phyloP scores from a whole-genome alignment of 2,329 filamentous ascomycete species.

The Aureobasidium sp. region DNA sequence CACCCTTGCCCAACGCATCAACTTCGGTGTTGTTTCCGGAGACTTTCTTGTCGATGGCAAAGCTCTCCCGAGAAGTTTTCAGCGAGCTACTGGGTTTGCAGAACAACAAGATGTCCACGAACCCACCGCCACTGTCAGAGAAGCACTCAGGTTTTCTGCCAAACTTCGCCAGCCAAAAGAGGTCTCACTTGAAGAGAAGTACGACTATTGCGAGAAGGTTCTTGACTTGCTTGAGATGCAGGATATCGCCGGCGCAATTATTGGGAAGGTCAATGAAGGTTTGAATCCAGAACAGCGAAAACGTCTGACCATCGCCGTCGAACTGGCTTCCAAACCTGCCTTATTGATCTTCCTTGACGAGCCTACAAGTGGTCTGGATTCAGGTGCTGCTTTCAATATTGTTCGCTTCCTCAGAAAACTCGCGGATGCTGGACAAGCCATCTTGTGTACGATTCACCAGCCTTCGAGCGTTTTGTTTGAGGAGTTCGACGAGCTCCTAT shows the following conservation, averaged over 20 bases:
- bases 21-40: slow-evolving; percentile 54
- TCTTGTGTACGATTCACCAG: slow-evolving; percentile 41
- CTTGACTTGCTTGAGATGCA: slow-evolving; percentile 59
- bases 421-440: slow-evolving; percentile 38
- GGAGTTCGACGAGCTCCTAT: slow-evolving; percentile 36
- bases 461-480: slow-evolving; percentile 35
- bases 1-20: slow-evolving; percentile 58
- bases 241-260: slow-evolving; percentile 56
- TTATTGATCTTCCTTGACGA: slow-evolving; percentile 55
- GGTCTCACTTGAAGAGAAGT: slow-evolving; percentile 50
- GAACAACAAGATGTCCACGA: slow-evolving; percentile 60
- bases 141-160: slow-evolving; percentile 58
- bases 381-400: slow-evolving; percentile 56
- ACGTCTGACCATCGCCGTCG: slow-evolving; percentile 48
- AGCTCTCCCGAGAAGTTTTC: slow-evolving; percentile 47
- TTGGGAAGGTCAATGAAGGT: slow-evolving; percentile 53
- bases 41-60: slow-evolving; percentile 54
- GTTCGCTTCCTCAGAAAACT: slow-evolving; percentile 54
- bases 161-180: slow-evolving; percentile 53
- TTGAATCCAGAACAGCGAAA: slow-evolving; percentile 56
- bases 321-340: slow-evolving; percentile 39
- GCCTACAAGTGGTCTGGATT: slow-evolving; percentile 53
- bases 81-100: slow-evolving; percentile 55
- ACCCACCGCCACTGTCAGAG: slow-evolving; percentile 52
- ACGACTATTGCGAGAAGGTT: slow-evolving; percentile 54